Base-by-base conservation (phyloP, 1,284 basidiomycete genomes). In the Meripilus lineatus region DNA sequence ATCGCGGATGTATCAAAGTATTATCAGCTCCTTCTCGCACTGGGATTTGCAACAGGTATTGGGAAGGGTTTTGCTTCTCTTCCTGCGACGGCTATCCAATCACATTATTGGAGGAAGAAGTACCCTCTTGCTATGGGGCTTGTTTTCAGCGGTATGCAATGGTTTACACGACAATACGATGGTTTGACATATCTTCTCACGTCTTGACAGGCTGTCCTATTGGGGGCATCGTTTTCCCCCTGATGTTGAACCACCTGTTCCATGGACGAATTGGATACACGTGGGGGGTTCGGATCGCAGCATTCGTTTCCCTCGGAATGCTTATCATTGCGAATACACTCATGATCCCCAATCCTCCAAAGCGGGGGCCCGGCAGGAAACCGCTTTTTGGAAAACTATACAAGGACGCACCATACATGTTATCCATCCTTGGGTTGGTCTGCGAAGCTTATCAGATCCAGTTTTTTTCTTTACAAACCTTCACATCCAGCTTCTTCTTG, bases 11-110 rank as follows among this genome's bases (percentile, higher is more conserved):
- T 50, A 1, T 40, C 49, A 25, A 45, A 49, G 7, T 57, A 56
- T 45, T 56, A 56, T 42, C 55, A 57, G 36, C 23, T 51, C 14
- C 47, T 56, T 37, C 38, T 56, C 11, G 49, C 55, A 3, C 55
- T 56, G 53, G 74, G 72, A 3, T 43, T 75, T 11, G 70, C 69
- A 0, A 52, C 69, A 24, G 72, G 72, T 4, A 56, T 71, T n/a
- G 69, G 67, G 1, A 53, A 63, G 40, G 73, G 72, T 4, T 48
- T 71, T 14, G 57, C 66, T 10, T 72, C 68, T 41, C 55, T 71
- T n/a, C 72, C 70, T n/a, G n/a, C n/a, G n/a, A n/a, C n/a, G n/a
- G n/a, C n/a, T n/a, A n/a, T n/a, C n/a, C n/a, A n/a, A n/a, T 7
- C 71, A 11, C 44, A 46, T 28, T 30, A 51, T 25, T 51, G 48